Evolutionary conservation across 2,329 filamentous ascomycete genomes (phyloP).

Genomic region (Madurella fahalii): DNA sequence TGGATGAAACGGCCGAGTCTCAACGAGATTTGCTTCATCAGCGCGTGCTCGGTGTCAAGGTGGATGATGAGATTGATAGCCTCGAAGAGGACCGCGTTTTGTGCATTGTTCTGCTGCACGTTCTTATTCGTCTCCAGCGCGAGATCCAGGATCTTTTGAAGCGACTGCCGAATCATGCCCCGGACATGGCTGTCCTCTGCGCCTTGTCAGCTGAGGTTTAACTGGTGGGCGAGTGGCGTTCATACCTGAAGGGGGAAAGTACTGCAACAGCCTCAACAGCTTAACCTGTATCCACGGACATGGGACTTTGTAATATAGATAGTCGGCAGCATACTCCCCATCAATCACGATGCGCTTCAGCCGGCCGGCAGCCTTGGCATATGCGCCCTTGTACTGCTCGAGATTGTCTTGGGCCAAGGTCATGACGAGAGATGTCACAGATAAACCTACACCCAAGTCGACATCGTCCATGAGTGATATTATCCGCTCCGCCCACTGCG

Average conservation of each 20-base stretch:
- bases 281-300: slow-evolving; percentile 99
- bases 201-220: neutral
- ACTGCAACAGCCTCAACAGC: slow-evolving; percentile 84
- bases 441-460: slow-evolving; percentile 90
- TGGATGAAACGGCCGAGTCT: slow-evolving; percentile 93
- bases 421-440: slow-evolving; percentile 93
- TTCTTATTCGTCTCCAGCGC: slow-evolving; percentile 96
- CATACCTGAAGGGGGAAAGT: slow-evolving; percentile 88
- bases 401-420: slow-evolving; percentile 87
- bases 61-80: slow-evolving; percentile 98
- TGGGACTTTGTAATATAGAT: slow-evolving; percentile 99
- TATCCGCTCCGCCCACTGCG: slow-evolving; percentile 96
- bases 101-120: slow-evolving; percentile 98
- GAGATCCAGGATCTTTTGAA: slow-evolving; percentile 85
- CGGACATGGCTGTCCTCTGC: slow-evolving; percentile 88
- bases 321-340: slow-evolving; percentile 82
- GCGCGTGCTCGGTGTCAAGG: slow-evolving; percentile 84
- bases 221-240: slow-evolving; percentile 20
- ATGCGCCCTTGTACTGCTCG: slow-evolving; percentile 92
- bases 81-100: slow-evolving; percentile 96
- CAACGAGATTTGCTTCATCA: slow-evolving; percentile 94
- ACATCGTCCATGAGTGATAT: slow-evolving; percentile 98
- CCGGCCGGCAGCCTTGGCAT: slow-evolving; percentile 85
- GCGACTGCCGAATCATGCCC: slow-evolving; percentile 83
- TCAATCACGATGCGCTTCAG: slow-evolving; percentile 89